These are phyloP conservation scores for Chlorella sp. DNA, from an alignment of 139 green algal genomes.

Conservation along the genomic window DNA sequence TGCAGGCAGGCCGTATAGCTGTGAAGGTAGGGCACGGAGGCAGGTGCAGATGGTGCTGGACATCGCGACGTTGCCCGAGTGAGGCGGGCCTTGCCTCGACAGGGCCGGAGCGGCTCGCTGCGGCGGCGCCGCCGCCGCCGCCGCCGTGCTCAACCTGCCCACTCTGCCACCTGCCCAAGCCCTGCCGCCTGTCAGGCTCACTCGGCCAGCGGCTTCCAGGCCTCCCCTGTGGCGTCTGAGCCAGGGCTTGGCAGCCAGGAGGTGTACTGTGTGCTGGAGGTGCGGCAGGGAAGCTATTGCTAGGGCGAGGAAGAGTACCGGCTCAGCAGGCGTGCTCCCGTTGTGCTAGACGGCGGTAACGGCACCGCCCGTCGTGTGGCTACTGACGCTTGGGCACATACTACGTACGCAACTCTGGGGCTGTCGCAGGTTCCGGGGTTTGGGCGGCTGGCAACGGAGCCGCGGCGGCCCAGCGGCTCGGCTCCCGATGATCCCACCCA, in stretches of 20 bases:
- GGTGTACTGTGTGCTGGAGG: background rate
- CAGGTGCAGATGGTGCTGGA: background rate
- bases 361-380: background rate
- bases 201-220: background rate
- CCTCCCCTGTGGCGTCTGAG: background rate
- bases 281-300: background rate
- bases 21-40: background rate
- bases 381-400: too few species aligned
- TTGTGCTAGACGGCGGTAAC: background rate
- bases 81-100: background rate
- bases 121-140: too few species aligned
- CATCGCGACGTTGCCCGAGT: background rate
- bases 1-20: slow-evolving; percentile 2
- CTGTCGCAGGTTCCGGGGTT: background rate
- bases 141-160: background rate
- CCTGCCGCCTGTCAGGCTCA: background rate
- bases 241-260: background rate
- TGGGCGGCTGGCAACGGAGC: slow-evolving; percentile 10
- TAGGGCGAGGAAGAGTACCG: too few species aligned
- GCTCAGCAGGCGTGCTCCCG: background rate
- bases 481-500: background rate
- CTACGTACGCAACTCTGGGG: too few species aligned
- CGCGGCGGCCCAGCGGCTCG: background rate
- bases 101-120: background rate
- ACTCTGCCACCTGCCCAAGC: background rate